Percentiles rank a stretch among this genome's conserved stretches.
Evolutionary conservation across 352 stramenopile species (phyloP).

Genomic region (Thalassiosira gravida): DNA sequence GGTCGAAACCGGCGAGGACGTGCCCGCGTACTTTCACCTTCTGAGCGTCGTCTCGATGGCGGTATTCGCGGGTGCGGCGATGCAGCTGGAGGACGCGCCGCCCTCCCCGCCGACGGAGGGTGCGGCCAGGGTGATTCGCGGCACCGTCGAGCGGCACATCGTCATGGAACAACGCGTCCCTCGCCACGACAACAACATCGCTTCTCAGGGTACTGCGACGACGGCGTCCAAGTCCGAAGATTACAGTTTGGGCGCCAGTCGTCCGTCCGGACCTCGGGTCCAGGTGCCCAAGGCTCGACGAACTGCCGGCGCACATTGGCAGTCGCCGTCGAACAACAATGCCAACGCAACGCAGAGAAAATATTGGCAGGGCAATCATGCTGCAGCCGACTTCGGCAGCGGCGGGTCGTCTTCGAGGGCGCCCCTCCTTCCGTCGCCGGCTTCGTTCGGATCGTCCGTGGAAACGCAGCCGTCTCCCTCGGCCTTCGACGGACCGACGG

Average conservation of each 20-base stretch:
- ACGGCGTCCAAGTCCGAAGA: too few relatives aligned
- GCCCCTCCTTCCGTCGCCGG: constrained; percentile 12
- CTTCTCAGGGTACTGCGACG: too few relatives aligned
- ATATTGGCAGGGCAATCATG: neutral
- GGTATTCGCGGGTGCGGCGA: constrained; percentile 63
- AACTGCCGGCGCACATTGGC: too few relatives aligned
- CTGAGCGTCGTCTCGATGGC: constrained; percentile 70
- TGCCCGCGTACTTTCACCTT: constrained; percentile 75
- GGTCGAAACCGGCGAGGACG: constrained; percentile 65
- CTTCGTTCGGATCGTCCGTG: neutral
- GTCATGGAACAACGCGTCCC: too few relatives aligned
- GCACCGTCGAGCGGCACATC: constrained; percentile 44
- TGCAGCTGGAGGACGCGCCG: constrained; percentile 78
- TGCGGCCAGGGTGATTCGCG: constrained; percentile 63
- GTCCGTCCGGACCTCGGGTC: neutral
- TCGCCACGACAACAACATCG: too few relatives aligned
- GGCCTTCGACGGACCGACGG: constrained; percentile 11
- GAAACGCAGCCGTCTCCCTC: neutral
- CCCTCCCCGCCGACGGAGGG: constrained; percentile 65
- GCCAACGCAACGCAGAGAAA: neutral
- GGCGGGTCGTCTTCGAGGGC: neutral
- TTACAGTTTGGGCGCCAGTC: neutral
- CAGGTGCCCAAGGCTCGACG: neutral
- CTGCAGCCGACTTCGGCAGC: too few relatives aligned
- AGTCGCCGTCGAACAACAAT: too few relatives aligned